Evolutionary conservation across 805 yeast species (phyloP).

Genomic region (Saturnispora sekii): DNA sequence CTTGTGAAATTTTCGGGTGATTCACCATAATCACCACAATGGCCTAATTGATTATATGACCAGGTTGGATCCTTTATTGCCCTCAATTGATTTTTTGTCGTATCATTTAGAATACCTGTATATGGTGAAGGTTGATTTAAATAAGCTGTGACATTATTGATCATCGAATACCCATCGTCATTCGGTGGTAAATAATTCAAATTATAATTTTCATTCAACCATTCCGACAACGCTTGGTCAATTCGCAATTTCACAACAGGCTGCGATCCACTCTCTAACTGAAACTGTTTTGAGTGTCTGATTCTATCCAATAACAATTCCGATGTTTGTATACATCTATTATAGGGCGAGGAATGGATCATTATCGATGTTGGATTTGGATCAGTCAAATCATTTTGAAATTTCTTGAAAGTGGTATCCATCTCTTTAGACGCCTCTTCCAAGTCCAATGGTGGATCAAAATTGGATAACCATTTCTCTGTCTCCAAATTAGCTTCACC

Average conservation of each 20-base stretch:
- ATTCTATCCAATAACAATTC: constrained; percentile 22
- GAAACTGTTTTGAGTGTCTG: constrained; percentile 4
- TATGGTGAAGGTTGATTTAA: constrained; percentile 19
- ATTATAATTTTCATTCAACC: constrained; percentile 34
- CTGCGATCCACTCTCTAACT: not conserved
- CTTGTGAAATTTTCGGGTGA: constrained; percentile 27
- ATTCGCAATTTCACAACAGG: constrained; percentile 23
- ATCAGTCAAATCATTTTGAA: constrained; percentile 18
- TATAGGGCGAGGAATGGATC: constrained; percentile 35
- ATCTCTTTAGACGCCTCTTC: constrained; percentile 19
- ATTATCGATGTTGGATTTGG: constrained; percentile 14
- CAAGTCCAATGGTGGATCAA: constrained; percentile 28
- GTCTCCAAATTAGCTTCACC: constrained; percentile 1
- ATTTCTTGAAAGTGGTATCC: constrained; percentile 21
- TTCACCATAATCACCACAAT: constrained; percentile 36
- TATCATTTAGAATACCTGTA: constrained; percentile 12
- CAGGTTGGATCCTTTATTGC: constrained; percentile 23
- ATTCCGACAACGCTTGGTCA: constrained; percentile 34
- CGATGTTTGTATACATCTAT: constrained; percentile 35
- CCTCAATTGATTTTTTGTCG: constrained; percentile 15
- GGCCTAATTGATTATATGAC: constrained; percentile 30
- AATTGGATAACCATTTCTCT: constrained; percentile 26
- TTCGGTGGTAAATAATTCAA: constrained; percentile 34
- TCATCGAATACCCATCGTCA: constrained; percentile 34
- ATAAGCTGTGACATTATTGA: constrained; percentile 31